Percentiles rank a stretch among this genome's conserved stretches.
phyloP scores from a whole-genome alignment of 441 rosid genomes.

The Lagerstroemia fauriei region DNA sequence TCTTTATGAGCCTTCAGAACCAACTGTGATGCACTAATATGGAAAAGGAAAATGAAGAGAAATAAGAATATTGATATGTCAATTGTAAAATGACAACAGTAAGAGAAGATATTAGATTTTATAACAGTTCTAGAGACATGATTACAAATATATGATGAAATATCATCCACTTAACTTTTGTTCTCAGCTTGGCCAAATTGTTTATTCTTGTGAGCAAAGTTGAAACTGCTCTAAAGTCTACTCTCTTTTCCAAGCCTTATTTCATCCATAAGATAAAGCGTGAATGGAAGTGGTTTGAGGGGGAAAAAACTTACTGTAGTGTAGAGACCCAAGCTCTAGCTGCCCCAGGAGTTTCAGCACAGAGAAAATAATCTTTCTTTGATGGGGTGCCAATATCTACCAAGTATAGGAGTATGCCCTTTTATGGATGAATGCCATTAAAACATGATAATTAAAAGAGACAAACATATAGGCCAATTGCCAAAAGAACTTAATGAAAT shows the following conservation, averaged over 20 bases:
- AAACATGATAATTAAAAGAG: conserved; percentile 1
- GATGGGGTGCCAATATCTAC: conserved; percentile 92
- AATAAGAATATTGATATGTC: conserved; percentile 2
- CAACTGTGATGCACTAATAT: conserved; percentile 76
- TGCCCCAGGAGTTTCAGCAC: conserved; percentile 95
- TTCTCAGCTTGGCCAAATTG: background rate
- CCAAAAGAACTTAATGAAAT: background rate
- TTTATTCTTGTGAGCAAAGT: background rate
- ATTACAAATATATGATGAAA: background rate
- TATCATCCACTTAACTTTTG: background rate
- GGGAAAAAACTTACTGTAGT: conserved; percentile 62
- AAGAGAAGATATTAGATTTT: background rate
- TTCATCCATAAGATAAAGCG: background rate
- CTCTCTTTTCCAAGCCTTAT: background rate
- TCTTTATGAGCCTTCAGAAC: conserved; percentile 94
- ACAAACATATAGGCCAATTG: conserved; percentile 8
- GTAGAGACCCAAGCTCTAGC: conserved; percentile 96
- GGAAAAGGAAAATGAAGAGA: conserved; percentile 22
- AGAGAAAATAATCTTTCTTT: conserved; percentile 86
- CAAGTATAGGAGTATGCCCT: conserved; percentile 31
- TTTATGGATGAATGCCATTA: background rate
- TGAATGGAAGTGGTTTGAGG: background rate
- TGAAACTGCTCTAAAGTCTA: background rate
- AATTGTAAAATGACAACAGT: background rate
- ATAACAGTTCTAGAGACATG: background rate